Conservation (phyloP, 2,329 filamentous ascomycete genomes). For the Teratosphaeria pseudoeucalypti region DNA sequence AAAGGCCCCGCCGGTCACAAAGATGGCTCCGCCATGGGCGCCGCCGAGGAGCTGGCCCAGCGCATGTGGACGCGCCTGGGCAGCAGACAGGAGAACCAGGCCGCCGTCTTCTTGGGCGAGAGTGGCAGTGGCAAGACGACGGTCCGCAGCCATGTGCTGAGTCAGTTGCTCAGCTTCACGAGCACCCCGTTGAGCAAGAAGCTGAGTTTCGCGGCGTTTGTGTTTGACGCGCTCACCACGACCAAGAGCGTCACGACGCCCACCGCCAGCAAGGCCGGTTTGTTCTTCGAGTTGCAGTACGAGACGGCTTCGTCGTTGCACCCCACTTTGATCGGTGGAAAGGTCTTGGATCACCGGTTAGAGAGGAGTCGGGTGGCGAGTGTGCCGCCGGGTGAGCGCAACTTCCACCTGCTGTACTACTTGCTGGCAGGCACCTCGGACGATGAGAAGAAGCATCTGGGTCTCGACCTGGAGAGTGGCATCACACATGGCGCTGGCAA, state of each 20-base stretch:
- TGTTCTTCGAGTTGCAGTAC: constrained; percentile 95
- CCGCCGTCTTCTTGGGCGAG: constrained; percentile 90
- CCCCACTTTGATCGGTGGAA: constrained; percentile 84
- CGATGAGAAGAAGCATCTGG: constrained; percentile 80
- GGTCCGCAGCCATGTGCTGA: constrained; percentile 76
- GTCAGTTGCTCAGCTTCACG: constrained; percentile 76
- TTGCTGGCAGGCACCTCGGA: constrained; percentile 82
- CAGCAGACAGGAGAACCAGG: constrained; percentile 84
- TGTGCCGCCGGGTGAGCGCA: constrained; percentile 90
- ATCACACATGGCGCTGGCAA: constrained; percentile 47
- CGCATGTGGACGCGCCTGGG: constrained; percentile 78
- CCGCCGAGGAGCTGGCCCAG: constrained; percentile 82
- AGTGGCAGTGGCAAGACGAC: constrained; percentile 95
- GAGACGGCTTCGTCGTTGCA: constrained; percentile 77
- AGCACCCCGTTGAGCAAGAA: constrained; percentile 90
- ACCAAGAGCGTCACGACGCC: constrained; percentile 95
- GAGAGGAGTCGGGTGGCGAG: constrained; percentile 85
- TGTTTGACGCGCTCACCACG: constrained; percentile 92
- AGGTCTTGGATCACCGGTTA: constrained; percentile 84
- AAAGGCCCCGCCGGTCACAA: constrained; percentile 85
- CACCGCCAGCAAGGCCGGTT: constrained; percentile 86
- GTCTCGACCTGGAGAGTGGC: constrained; percentile 39
- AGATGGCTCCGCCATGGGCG: constrained; percentile 83
- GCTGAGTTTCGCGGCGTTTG: constrained; percentile 82
- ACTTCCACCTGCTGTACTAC: constrained; percentile 94